Evolutionary conservation across 2,329 filamentous ascomycete species (phyloP).

Genomic region (Trichoderma citrinoviride): DNA sequence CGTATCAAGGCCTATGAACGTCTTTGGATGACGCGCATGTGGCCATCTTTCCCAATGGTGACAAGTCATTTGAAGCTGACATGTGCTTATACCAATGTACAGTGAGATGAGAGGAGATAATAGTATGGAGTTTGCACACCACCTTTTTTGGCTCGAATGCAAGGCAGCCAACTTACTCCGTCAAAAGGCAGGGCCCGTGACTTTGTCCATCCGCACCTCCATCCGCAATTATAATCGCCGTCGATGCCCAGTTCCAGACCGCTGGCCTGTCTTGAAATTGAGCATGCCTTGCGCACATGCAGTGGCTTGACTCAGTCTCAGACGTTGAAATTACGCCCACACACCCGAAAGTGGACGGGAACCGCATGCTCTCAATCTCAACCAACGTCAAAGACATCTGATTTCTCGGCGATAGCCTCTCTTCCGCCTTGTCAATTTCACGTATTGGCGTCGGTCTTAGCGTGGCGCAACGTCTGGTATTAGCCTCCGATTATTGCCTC

Average conservation of each 20-base stretch:
- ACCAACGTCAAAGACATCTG: background rate
- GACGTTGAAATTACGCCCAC: background rate
- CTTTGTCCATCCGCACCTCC: conserved; percentile 6
- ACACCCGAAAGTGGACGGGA: background rate
- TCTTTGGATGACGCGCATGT: conserved; percentile 10
- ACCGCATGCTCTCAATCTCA: background rate
- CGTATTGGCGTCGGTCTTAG: background rate
- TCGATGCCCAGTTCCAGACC: conserved; percentile 10
- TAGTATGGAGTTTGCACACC: background rate
- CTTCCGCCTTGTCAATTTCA: background rate
- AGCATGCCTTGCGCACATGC: background rate
- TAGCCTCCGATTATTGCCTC: conserved; percentile 13
- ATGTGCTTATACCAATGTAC: background rate
- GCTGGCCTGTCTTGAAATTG: background rate
- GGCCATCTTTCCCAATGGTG: background rate
- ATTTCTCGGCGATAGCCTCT: background rate
- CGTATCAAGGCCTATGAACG: conserved; percentile 1
- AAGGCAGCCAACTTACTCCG: conserved; percentile 7
- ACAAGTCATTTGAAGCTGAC: background rate
- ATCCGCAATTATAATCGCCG: background rate
- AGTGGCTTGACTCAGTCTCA: conserved; percentile 1
- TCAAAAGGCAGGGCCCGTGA: conserved; percentile 11
- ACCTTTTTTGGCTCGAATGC: background rate
- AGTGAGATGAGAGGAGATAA: no score
- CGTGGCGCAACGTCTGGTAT: background rate